A percentile compares a stretch with the other conserved stretches of the same genome.
phyloP scores from a whole-genome alignment of 2,329 filamentous ascomycete genomes.

The Microdochium bolleyi region DNA sequence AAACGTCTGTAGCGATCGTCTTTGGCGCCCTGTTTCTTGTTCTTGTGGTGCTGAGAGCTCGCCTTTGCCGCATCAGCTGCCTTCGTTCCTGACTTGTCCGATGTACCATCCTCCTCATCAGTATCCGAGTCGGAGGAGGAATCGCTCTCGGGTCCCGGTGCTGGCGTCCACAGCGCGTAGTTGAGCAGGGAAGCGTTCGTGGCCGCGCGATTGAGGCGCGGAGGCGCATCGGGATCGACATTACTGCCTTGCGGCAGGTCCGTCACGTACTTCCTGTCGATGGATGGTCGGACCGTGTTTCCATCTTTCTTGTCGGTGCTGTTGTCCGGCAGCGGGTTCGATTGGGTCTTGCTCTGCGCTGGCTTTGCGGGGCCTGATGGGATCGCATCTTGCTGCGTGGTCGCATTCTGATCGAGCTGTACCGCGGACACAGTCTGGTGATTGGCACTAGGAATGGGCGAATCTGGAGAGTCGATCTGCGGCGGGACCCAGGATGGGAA shows the following conservation, averaged over 20 bases:
- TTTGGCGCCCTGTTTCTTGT: slow-evolving; percentile 2
- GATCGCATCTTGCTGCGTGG: background rate
- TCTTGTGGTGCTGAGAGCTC: slow-evolving; percentile 7
- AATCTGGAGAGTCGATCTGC: slow-evolving; percentile 6
- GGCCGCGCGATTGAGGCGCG: slow-evolving; percentile 10
- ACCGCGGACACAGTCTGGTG: background rate
- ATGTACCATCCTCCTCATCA: slow-evolving; percentile 10
- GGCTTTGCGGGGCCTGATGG: background rate
- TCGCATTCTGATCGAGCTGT: background rate
- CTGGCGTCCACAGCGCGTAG: slow-evolving; percentile 4
- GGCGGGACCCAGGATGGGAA: slow-evolving; percentile 16
- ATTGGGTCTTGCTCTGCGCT: slow-evolving; percentile 7
- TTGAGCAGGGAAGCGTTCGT: slow-evolving; percentile 13
- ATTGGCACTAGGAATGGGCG: background rate
- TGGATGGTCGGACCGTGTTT: slow-evolving; percentile 5
- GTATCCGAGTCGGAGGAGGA: slow-evolving; percentile 11
- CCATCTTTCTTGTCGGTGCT: background rate
- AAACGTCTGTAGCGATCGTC: slow-evolving; percentile 42
- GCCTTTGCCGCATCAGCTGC: slow-evolving; percentile 2
- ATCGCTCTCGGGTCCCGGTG: slow-evolving; percentile 5
- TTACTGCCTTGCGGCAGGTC: slow-evolving; percentile 7
- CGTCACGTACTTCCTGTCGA: slow-evolving; percentile 11
- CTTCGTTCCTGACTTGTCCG: background rate
- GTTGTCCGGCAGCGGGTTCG: slow-evolving; percentile 4
- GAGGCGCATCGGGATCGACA: slow-evolving; percentile 5